Conservation (phyloP, 352 stramenopile species). For the Bremia lactucae region DNA sequence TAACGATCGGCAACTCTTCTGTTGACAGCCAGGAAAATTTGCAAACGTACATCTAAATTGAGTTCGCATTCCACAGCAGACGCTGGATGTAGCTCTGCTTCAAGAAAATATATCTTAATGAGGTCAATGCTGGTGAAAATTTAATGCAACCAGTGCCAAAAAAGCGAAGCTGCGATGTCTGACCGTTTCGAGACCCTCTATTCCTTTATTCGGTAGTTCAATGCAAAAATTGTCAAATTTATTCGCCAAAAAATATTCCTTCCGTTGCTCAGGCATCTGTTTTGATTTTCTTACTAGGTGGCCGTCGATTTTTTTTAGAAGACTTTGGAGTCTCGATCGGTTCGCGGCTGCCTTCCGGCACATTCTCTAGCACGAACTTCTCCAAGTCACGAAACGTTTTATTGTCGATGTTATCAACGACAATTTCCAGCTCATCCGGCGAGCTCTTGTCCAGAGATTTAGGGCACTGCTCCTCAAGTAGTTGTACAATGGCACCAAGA, state of each 20-base stretch:
- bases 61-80: too few relatives aligned
- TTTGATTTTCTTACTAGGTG: slow-evolving; percentile 61
- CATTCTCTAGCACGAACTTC: slow-evolving; percentile 65
- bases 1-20: too few relatives aligned
- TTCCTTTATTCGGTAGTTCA: too few relatives aligned
- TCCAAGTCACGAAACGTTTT: slow-evolving; percentile 84
- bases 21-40: too few relatives aligned
- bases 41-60: too few relatives aligned
- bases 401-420: slow-evolving; percentile 80
- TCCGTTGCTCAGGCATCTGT: slow-evolving; percentile 26
- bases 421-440: slow-evolving; percentile 81
- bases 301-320: slow-evolving; percentile 36
- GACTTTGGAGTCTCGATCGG: slow-evolving; percentile 52
- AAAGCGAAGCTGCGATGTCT: too few relatives aligned
- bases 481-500: slow-evolving; percentile 58
- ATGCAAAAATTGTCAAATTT: too few relatives aligned
- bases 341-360: slow-evolving; percentile 57
- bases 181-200: too few relatives aligned
- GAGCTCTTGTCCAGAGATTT: slow-evolving; percentile 82
- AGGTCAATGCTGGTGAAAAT: too few relatives aligned
- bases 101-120: too few relatives aligned
- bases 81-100: too few relatives aligned
- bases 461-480: slow-evolving; percentile 78
- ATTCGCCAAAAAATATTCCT: slow-evolving; percentile 11
- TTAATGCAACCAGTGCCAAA: too few relatives aligned